Evolutionary conservation across 257 asterid species (phyloP).

Genomic region (Primulina tabacum): DNA sequence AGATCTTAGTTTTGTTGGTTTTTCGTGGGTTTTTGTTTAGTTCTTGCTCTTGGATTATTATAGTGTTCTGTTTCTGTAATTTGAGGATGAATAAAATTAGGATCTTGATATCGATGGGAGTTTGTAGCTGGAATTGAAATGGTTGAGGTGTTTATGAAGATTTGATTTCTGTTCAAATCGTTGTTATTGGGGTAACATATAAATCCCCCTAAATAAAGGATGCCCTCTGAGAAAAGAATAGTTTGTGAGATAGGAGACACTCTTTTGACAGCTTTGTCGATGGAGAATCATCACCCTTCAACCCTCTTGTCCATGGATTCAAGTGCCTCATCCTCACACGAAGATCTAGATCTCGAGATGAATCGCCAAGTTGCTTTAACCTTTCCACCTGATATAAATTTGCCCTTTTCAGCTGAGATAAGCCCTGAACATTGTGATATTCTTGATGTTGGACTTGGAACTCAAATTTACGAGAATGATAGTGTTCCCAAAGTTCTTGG

Average conservation of each 20-base stretch:
- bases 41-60: conserved; percentile 15
- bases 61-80: conserved; percentile 13
- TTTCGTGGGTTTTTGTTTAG: conserved; percentile 17
- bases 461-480: conserved; percentile 53
- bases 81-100: conserved; percentile 27
- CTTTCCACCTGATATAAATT: conserved; percentile 68
- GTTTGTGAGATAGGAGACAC: conserved; percentile 47
- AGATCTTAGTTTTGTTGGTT: conserved; percentile 15
- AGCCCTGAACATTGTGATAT: conserved; percentile 61
- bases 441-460: conserved; percentile 62
- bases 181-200: conserved; percentile 32
- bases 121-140: conserved; percentile 36
- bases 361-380: conserved; percentile 46
- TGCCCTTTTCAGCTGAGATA: conserved; percentile 64
- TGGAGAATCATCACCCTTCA: conserved; percentile 76
- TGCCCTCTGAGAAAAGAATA: conserved; percentile 20
- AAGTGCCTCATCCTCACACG: conserved; percentile 56
- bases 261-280: conserved; percentile 46
- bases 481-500: conserved; percentile 44
- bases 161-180: conserved; percentile 27
- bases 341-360: conserved; percentile 58
- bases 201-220: conserved; percentile 20
- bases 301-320: conserved; percentile 76
- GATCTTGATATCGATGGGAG: conserved; percentile 42
- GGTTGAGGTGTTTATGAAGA: conserved; percentile 30